Percentiles rank a stretch among this genome's conserved stretches.
These are phyloP conservation scores for Grammothele lineata DNA, from an alignment of 768 basidiomycete species.

Conservation along the genomic window DNA sequence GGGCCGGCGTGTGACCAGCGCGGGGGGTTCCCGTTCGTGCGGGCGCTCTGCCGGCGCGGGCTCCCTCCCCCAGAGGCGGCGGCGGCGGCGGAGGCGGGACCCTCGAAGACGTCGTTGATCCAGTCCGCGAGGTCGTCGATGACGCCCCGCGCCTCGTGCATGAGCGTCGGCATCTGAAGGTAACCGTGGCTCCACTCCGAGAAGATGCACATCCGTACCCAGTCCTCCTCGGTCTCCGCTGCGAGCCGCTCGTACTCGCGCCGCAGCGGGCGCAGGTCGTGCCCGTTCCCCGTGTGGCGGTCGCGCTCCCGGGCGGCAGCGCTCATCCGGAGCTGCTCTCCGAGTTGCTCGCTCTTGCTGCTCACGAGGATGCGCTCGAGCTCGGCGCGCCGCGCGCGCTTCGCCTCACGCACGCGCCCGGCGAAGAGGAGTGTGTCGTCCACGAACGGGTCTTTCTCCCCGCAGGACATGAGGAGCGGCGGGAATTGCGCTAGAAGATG, in stretches of 20 bases:
- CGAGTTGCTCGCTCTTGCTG: constrained; percentile 54
- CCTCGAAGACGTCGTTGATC: constrained; percentile 76
- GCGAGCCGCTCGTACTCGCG: constrained; percentile 58
- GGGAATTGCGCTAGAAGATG: constrained; percentile 89
- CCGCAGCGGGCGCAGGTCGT: constrained; percentile 36
- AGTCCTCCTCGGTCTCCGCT: constrained; percentile 82
- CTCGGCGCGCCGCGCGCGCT: constrained; percentile 74
- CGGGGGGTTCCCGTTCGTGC: background rate
- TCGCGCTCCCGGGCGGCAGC: constrained; percentile 21
- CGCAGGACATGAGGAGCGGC: constrained; percentile 89
- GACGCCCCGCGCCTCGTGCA: constrained; percentile 76
- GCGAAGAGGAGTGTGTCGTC: constrained; percentile 98
- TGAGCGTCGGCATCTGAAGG: constrained; percentile 88
- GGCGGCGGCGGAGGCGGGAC: background rate
- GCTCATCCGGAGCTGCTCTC: constrained; percentile 62
- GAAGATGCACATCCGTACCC: constrained; percentile 91
- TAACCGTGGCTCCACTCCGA: constrained; percentile 98
- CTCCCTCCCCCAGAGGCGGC: no score
- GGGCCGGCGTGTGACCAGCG: background rate
- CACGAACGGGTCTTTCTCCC: constrained; percentile 91
- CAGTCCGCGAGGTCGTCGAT: constrained; percentile 85
- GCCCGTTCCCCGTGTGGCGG: constrained; percentile 21
- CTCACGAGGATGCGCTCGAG: constrained; percentile 58
- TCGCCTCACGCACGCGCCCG: constrained; percentile 92
- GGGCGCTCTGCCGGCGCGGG: no score